Conservation (phyloP, 371 early-diverging fungal species). For the Parasitella parasitica region DNA sequence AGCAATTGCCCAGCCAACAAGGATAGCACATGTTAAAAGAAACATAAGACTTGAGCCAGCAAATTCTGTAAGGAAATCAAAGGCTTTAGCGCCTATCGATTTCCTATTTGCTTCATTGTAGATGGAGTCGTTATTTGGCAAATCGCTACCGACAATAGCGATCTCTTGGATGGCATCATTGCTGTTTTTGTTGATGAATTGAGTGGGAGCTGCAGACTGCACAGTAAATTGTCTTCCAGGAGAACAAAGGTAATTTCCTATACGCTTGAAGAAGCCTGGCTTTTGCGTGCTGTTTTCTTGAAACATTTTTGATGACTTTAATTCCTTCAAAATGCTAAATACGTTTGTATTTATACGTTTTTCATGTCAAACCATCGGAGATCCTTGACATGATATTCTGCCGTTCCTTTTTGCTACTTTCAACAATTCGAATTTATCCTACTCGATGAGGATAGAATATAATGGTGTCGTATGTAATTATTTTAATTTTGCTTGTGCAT, state of each 20-base stretch:
- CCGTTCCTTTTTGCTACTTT: background rate
- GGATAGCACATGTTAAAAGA: background rate
- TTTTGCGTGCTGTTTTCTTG: background rate
- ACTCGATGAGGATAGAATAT: background rate
- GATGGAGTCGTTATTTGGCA: background rate
- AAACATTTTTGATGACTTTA: background rate
- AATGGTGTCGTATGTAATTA: background rate
- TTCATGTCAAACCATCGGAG: background rate
- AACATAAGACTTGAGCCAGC: conserved; percentile 20
- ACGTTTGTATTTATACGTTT: background rate
- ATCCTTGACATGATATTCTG: background rate
- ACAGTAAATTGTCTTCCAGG: conserved; percentile 17
- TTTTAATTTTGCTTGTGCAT: no score
- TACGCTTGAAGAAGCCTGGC: background rate
- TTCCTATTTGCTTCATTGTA: conserved; percentile 1
- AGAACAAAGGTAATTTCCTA: background rate
- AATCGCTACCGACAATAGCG: background rate
- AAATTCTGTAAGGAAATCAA: conserved; percentile 7
- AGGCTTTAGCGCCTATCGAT: conserved; percentile 1
- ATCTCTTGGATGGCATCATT: background rate
- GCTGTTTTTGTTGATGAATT: background rate
- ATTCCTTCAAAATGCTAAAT: background rate
- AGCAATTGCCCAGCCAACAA: conserved; percentile 16
- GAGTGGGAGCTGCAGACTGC: conserved; percentile 18
- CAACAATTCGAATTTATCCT: background rate